Percentiles rank a stretch among this genome's conserved stretches.
phyloP scores from a whole-genome alignment of 345 rosid genomes.

The Streptanthus diversifolius region DNA sequence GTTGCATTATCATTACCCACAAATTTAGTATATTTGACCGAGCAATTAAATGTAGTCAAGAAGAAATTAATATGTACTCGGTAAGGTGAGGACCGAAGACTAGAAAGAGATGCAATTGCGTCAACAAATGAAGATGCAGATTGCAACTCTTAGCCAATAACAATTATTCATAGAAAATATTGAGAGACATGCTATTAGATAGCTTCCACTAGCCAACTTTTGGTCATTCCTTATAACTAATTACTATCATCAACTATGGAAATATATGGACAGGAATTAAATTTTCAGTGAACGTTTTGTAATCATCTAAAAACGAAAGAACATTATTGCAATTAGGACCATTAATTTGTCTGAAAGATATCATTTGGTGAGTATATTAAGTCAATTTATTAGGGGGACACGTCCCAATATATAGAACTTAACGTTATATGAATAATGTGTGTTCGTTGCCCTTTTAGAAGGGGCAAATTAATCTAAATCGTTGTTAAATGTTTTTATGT shows the following conservation, averaged over 20 bases:
- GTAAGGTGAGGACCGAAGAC: slow-evolving; percentile 10
- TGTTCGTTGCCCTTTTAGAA: slow-evolving; percentile 30
- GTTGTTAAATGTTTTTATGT: slow-evolving; percentile 9
- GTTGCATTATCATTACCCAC: not conserved
- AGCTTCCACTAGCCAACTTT: not conserved
- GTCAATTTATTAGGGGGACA: slow-evolving; percentile 27
- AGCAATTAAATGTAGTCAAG: not conserved
- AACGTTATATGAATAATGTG: slow-evolving; percentile 28
- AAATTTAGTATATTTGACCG: not conserved
- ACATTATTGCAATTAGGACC: slow-evolving; percentile 21
- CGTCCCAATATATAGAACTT: not conserved
- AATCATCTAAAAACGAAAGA: slow-evolving; percentile 21
- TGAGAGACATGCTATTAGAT: not conserved
- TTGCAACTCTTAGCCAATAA: slow-evolving; percentile 18
- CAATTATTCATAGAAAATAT: not conserved
- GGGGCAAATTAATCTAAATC: slow-evolving; percentile 14
- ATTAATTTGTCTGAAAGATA: slow-evolving; percentile 18
- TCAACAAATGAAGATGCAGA: slow-evolving; percentile 21
- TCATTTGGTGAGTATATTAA: slow-evolving; percentile 30
- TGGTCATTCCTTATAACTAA: not conserved
- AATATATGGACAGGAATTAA: slow-evolving; percentile 11
- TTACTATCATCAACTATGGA: slow-evolving; percentile 9
- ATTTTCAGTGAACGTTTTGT: slow-evolving; percentile 9
- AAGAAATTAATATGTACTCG: not conserved
- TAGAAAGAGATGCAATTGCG: not conserved